Base-by-base conservation (phyloP, 140 eudicot species). In the Senecio squalidus region DNA sequence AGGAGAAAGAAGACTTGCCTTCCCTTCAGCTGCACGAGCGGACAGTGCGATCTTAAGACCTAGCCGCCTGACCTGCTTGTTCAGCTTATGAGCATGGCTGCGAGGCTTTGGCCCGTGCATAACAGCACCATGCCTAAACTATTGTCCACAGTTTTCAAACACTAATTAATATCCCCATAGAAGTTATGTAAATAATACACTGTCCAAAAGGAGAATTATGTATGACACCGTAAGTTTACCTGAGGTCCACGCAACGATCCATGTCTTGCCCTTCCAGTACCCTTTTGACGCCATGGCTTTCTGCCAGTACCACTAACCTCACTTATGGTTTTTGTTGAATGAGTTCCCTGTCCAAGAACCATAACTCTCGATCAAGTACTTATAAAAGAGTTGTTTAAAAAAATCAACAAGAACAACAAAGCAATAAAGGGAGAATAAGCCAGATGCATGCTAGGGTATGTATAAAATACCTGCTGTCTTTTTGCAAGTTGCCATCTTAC, bases 11-110 rank as follows among this genome's bases (percentile, higher is more conserved):
- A n/a, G n/a, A n/a, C n/a, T n/a, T n/a, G n/a, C n/a, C n/a, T n/a
- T n/a, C n/a, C 98, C 98, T 86, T 91, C 98, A 21, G 98, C 96
- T 62, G 94, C 96, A n/a, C n/a, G n/a, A n/a, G 96, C 98, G 55
- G 98, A 76, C 18, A 91, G 70, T 53, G 98, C 92, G 66, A 78
- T 71, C 65, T 78, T 86, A 28, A 91, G 85, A 49, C 96, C 98
- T 39, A 86, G 63, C 15, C 86, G 76, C 11, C 96, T 81, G 57
- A 91, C 88, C 77, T 83, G 81, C 75, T 91, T 91, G 76, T 86
- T 83, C 58, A 91, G 86, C 74, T 91, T 86, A 55, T 76, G 62
- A 25, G 88, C 98, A 86, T 91, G 96, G 69, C 96, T 91, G 45
- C 92, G 84, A 57, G 94, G 95, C 62, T 86, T 86, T 53, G 98